A percentile compares a stretch with the other conserved stretches of the same genome.
phyloP scores from a whole-genome alignment of 805 yeast genomes.

The Isabelozyma pseudorhagii region DNA sequence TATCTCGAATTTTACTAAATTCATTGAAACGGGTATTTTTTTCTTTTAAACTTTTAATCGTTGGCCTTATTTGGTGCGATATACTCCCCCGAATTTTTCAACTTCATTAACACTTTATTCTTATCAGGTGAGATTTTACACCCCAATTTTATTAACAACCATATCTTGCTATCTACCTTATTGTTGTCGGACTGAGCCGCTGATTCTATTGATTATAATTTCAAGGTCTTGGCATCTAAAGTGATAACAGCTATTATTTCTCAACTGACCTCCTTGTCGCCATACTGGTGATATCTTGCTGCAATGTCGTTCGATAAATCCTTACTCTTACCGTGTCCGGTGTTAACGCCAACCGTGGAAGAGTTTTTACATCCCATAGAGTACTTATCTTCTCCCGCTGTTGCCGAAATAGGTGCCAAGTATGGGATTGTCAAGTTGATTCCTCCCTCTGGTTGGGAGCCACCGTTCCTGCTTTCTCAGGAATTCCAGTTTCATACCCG shows the following conservation, averaged over 20 bases:
- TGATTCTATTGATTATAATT: background rate
- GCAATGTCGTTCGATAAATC: constrained; percentile 22
- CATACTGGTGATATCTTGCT: background rate
- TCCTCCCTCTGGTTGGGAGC: constrained; percentile 54
- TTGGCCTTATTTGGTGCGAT: background rate
- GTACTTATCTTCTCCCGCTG: constrained; percentile 42
- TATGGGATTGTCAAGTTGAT: constrained; percentile 52
- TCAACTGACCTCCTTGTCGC: background rate
- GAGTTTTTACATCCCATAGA: constrained; percentile 51
- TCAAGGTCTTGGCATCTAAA: background rate
- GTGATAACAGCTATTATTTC: background rate
- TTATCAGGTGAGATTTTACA: background rate
- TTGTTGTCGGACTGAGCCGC: background rate
- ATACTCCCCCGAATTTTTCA: background rate
- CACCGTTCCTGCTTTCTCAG: constrained; percentile 54
- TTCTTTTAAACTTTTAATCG: background rate
- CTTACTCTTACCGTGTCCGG: constrained; percentile 41
- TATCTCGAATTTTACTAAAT: too few species aligned
- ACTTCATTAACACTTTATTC: background rate
- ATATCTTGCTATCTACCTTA: background rate
- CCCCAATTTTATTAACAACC: background rate
- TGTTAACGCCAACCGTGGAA: constrained; percentile 39
- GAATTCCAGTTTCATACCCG: constrained; percentile 64
- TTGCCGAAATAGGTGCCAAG: constrained; percentile 39
- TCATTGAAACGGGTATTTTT: too few species aligned